Conservation (phyloP, 202 grass and related monocot species). For the Cymbopogon flexuosus region DNA sequence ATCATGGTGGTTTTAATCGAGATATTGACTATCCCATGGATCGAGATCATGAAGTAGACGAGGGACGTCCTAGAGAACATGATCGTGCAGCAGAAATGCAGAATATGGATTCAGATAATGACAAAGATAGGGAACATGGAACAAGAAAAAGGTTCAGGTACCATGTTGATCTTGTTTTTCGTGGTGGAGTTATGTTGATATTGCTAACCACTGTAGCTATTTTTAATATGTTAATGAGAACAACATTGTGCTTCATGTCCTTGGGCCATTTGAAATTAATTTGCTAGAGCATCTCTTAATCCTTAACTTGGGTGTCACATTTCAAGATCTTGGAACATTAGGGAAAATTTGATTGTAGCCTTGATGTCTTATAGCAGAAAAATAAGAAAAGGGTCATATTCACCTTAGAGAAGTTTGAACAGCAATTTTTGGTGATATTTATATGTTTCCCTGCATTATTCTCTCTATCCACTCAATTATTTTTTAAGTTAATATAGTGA, state of each 20-base stretch:
- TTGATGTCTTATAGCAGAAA: not conserved
- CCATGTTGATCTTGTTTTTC: slow-evolving; percentile 19
- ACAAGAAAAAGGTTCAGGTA: slow-evolving; percentile 58
- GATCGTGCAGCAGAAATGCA: slow-evolving; percentile 37
- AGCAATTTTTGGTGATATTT: not conserved
- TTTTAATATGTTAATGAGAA: not conserved
- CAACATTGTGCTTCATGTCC: not conserved
- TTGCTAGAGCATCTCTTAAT: not conserved
- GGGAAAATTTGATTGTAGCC: not conserved
- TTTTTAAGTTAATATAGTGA: not conserved
- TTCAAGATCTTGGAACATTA: not conserved
- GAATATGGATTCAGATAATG: slow-evolving; percentile 52
- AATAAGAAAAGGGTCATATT: not conserved
- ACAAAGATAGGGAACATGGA: slow-evolving; percentile 56
- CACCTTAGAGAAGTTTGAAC: not conserved
- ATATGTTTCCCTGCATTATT: not conserved
- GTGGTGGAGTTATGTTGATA: slow-evolving; percentile 22
- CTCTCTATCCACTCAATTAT: not conserved
- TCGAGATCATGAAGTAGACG: slow-evolving; percentile 53
- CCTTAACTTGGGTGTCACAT: not conserved
- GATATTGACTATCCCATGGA: slow-evolving; percentile 53
- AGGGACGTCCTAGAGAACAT: slow-evolving; percentile 43
- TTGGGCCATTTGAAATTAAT: slow-evolving; percentile 3
- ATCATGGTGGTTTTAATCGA: slow-evolving; percentile 48
- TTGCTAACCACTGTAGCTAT: not conserved